Percentiles rank a stretch among this genome's conserved stretches.
Evolutionary conservation across 1,284 basidiomycete species (phyloP).

Genomic region (Lignosus rhinocerotis): DNA sequence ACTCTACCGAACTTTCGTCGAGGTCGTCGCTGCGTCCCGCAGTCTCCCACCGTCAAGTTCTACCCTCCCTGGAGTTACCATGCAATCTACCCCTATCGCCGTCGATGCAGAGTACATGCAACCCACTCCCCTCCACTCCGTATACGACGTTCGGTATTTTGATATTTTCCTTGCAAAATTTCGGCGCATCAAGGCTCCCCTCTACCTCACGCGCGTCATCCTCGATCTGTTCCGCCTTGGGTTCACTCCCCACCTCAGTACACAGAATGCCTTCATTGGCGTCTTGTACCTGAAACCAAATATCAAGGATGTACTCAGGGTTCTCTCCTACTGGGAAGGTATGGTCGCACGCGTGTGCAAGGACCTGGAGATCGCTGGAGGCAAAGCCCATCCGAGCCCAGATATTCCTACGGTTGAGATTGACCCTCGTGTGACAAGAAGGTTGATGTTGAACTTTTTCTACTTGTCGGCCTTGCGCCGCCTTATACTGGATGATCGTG

Average conservation of each 20-base stretch:
- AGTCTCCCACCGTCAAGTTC: neutral
- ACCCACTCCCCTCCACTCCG: slow-evolving; percentile 13
- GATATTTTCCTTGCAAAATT: slow-evolving; percentile 29
- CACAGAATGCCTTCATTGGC: slow-evolving; percentile 6
- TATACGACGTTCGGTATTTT: slow-evolving; percentile 30
- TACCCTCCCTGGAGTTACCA: neutral
- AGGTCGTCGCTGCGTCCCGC: slow-evolving; percentile 13
- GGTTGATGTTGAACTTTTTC: neutral
- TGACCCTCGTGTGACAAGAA: neutral
- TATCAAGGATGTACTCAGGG: neutral
- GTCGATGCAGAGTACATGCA: neutral
- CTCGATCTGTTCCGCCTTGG: slow-evolving; percentile 37
- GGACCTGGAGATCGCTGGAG: neutral
- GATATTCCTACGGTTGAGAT: neutral
- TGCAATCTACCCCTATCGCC: neutral
- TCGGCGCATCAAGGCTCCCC: neutral
- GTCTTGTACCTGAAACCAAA: neutral
- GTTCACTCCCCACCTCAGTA: slow-evolving; percentile 27
- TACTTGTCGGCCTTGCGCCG: neutral
- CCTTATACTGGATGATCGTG: neutral
- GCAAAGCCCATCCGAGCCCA: too few relatives aligned
- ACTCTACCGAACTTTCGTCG: slow-evolving; percentile 34
- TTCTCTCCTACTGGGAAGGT: slow-evolving; percentile 2
- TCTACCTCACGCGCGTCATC: slow-evolving; percentile 27
- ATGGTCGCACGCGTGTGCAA: neutral